Conservation (phyloP, 495 filamentous ascomycete genomes). For the Penicillium maclennaniae region DNA sequence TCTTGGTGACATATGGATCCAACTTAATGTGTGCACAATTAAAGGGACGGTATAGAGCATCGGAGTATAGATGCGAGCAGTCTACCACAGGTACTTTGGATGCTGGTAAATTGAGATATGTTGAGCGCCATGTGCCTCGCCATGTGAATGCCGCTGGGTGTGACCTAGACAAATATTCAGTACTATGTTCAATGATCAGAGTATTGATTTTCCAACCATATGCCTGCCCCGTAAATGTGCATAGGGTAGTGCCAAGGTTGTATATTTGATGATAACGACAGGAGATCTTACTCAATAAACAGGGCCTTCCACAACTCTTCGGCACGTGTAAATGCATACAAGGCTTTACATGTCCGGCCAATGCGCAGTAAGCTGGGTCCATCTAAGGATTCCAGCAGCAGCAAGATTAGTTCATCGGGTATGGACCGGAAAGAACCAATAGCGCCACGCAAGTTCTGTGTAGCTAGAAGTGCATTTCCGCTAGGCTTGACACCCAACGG, state of each 20-base stretch:
- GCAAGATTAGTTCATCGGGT: slow-evolving; percentile 78
- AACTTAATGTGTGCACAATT: slow-evolving; percentile 76
- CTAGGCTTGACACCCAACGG: slow-evolving; percentile 82
- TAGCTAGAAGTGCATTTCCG: slow-evolving; percentile 75
- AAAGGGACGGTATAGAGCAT: slow-evolving; percentile 86
- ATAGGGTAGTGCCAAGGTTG: background rate
- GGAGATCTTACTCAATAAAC: slow-evolving; percentile 71
- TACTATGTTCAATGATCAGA: slow-evolving; percentile 3
- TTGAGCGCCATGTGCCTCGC: slow-evolving; percentile 84
- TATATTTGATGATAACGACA: background rate
- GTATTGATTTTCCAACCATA: slow-evolving; percentile 1
- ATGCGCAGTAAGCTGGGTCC: slow-evolving; percentile 56
- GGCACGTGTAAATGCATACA: slow-evolving; percentile 79
- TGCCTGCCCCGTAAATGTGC: background rate
- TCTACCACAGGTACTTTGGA: slow-evolving; percentile 49
- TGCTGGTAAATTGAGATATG: slow-evolving; percentile 61
- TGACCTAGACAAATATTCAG: slow-evolving; percentile 24
- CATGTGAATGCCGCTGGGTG: slow-evolving; percentile 56
- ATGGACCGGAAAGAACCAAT: slow-evolving; percentile 61
- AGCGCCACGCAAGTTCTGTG: slow-evolving; percentile 58
- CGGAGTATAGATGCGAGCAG: slow-evolving; percentile 83
- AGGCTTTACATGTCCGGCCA: slow-evolving; percentile 80
- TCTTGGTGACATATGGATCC: slow-evolving; percentile 60
- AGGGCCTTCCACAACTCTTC: slow-evolving; percentile 91
- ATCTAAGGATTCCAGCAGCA: slow-evolving; percentile 74